Percentiles rank a stretch among this genome's conserved stretches.
These are phyloP conservation scores for Vachellia collinsii DNA, from an alignment of 306 rosid genomes.

Conservation along the genomic window DNA sequence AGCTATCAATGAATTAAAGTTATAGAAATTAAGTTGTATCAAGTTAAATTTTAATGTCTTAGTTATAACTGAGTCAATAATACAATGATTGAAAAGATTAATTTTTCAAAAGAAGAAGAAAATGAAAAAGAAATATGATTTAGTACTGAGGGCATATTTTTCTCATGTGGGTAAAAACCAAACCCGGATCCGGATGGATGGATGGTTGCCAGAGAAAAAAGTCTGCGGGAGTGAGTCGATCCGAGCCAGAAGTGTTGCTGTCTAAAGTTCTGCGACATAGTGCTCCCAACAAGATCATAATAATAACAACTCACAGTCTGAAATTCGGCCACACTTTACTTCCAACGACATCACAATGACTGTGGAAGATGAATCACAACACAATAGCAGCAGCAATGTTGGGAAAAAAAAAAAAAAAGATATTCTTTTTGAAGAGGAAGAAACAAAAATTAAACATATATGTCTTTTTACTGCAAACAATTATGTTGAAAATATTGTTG, in stretches of 20 bases:
- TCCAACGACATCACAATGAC: slow-evolving; percentile 1
- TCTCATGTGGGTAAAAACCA: slow-evolving; percentile 45
- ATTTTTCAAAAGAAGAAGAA: neutral
- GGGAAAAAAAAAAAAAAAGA: no score
- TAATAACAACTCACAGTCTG: slow-evolving; percentile 26
- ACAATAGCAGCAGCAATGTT: neutral
- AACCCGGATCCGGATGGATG: slow-evolving; percentile 8
- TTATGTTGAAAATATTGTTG: no score
- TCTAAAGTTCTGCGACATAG: slow-evolving; percentile 43
- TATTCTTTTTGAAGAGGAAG: neutral
- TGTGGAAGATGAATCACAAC: neutral
- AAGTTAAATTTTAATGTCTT: no score
- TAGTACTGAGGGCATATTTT: neutral
- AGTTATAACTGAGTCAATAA: no score
- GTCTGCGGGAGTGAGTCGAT: slow-evolving; percentile 10
- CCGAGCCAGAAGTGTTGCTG: no score
- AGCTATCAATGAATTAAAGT: no score
- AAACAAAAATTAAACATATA: no score
- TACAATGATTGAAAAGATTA: no score
- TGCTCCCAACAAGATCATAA: slow-evolving; percentile 16
- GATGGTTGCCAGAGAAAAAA: slow-evolving; percentile 51
- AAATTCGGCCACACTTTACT: slow-evolving; percentile 48
- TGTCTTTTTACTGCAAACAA: no score
- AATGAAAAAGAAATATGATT: neutral
- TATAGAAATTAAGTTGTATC: no score